Evolutionary conservation across 495 filamentous ascomycete species (phyloP).

Genomic region (Monascus purpureus): DNA sequence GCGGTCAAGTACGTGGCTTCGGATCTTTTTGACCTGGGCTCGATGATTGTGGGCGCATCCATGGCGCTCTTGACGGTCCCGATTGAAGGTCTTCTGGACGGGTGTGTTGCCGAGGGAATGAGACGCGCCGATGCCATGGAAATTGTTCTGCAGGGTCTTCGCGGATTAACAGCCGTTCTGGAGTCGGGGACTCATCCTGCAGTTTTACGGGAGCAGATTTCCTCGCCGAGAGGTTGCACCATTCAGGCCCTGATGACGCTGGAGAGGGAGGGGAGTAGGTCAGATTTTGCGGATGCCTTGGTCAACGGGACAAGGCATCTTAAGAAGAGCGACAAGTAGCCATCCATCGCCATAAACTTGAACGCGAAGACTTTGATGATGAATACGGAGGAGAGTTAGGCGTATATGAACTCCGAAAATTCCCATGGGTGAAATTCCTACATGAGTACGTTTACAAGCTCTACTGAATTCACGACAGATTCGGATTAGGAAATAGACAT

Average conservation of each 20-base stretch:
- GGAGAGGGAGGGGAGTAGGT: constrained; percentile 18
- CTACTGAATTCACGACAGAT: too few relatives aligned
- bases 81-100: constrained; percentile 25
- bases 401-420: too few relatives aligned
- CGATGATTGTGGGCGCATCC: constrained; percentile 18
- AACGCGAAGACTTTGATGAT: too few relatives aligned
- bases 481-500: too few relatives aligned
- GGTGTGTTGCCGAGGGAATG: constrained; percentile 23
- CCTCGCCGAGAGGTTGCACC: constrained; percentile 23
- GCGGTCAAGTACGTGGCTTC: constrained; percentile 15
- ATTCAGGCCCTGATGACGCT: constrained; percentile 19
- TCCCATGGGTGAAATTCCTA: too few relatives aligned
- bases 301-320: constrained; percentile 9
- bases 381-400: too few relatives aligned
- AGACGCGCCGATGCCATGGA: constrained; percentile 20
- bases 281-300: constrained; percentile 8
- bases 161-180: constrained; percentile 18
- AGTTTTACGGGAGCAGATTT: constrained; percentile 20
- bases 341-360: too few relatives aligned
- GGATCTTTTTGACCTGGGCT: constrained; percentile 15
- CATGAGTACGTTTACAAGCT: too few relatives aligned
- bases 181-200: constrained; percentile 20
- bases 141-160: constrained; percentile 16
- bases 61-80: constrained; percentile 20
- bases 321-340: too few relatives aligned